Base-by-base conservation (phyloP, 1,284 basidiomycete genomes). In the Trametes sp. region DNA sequence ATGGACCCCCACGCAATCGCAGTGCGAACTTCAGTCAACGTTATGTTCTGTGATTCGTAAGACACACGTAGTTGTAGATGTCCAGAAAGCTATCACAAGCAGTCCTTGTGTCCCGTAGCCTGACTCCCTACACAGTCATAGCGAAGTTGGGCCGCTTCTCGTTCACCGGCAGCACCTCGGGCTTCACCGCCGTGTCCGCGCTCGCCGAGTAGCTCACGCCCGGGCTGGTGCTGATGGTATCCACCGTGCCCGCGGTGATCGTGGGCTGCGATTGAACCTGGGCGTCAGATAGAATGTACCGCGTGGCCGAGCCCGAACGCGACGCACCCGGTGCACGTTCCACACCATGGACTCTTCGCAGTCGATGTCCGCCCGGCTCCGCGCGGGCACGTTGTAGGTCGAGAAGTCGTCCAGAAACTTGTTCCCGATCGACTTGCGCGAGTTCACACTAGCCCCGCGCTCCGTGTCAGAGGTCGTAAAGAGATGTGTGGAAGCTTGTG, bases 371-470 rank as follows among this genome's bases (percentile, higher is more conserved):
- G 16, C 16, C 5, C 28, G 26, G 26, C 21, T 31, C 26, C 26
- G 46, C 26, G 26, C 24, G 11, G 9, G 46, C 10, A 24, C 31
- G 33, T 9, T 23, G n/a, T 45, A 11, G 21, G 50, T 36, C 24
- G 50, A 24, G 21, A 52, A 52, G 50, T 52, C 50, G 50, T 52
- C 50, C 9, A 35, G 10, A 23, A 52, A 52, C 11, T 23, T 35
- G 35, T 52, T 38, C 9, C 35, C 23, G 48, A 63, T 33, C 8
- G 57, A 59, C 26, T 61, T 58, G 3, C 59, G 59, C 2, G 45
- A 54, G 49, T 65, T 65, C 9, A 65, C 23, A 3, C 64, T 65
- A 26, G 1, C 54, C 1, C 13, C 9, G 28, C 19, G 1, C 10
- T 10, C 7, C 7, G 11, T 8, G 29, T 29, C 10, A 16, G n/a